Conservation (phyloP, 768 basidiomycete species). For the Boletus barrowsii region DNA sequence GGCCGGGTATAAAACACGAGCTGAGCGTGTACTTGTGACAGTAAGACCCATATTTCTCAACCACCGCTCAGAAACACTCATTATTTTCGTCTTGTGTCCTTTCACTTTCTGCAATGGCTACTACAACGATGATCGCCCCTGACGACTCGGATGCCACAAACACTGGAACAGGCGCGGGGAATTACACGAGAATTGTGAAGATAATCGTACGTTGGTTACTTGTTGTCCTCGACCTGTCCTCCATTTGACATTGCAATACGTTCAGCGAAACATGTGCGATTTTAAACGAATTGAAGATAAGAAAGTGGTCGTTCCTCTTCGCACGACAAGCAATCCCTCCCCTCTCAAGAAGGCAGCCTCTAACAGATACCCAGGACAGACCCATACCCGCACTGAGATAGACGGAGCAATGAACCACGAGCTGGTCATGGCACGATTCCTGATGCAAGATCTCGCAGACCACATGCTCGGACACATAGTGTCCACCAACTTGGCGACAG, state of each 20-base stretch:
- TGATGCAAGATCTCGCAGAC: constrained; percentile 14
- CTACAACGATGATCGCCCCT: neutral
- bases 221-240: neutral
- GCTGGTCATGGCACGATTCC: constrained; percentile 4
- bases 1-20: neutral
- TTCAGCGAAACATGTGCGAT: neutral
- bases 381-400: neutral
- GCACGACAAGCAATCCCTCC: neutral
- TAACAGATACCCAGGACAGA: constrained; percentile 1
- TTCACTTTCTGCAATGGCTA: neutral
- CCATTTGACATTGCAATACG: neutral
- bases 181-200: neutral
- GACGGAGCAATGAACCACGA: constrained; percentile 3
- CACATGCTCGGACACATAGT: constrained; percentile 3
- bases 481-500: neutral
- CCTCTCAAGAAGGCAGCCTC: constrained; percentile 1
- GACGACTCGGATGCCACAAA: neutral
- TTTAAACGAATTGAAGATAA: neutral
- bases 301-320: neutral
- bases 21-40: neutral
- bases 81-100: neutral
- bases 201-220: neutral
- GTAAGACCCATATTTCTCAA: neutral
- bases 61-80: neutral
- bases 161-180: neutral